Evolutionary conservation across 2,329 filamentous ascomycete species (phyloP), one percentile per base, ranked within the genome.

Genomic region (Ceratocystis papillata): DNA sequence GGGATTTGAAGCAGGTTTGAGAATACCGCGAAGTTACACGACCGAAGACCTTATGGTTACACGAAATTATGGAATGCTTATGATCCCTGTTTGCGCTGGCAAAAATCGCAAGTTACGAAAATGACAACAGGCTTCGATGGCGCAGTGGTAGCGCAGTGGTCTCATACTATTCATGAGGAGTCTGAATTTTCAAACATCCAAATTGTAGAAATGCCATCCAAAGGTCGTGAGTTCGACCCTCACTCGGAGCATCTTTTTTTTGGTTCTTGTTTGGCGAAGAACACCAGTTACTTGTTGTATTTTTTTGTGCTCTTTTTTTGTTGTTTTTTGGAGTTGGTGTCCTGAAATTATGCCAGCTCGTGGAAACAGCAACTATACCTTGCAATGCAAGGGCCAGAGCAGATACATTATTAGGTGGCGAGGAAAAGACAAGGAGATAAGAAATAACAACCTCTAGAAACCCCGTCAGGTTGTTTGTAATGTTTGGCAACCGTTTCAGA

Each of bases 211-310:
- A 59, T 67, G 63, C 63, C 66, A 69, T 69, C 66, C 66, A 65
- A 67, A 69, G 68, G 65, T 67, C 66, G 65, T 66, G 68, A 69
- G 68, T 69, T 67, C 68, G 68, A 67, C 63, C 66, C 68, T 67
- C 68, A 69, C 65, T 65, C 65, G 65, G 68, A 65, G 66, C 68
- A 69, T 65, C 20, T 60, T 57, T 66, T 65, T n/a, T 63, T 44
- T 60, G 57, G 10, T 0, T 15, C 4, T 61, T 59, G 8, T 25
- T 48, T 15, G 25, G 50, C 20, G 22, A 55, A 55, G 50, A 55
- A 28, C 20, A 15, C 7, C 12, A 8, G 50, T 8, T 22, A 55
- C 7, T 55, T 55, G 17, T 20, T 17, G 25, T 4, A 8, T 7
- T 33, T 37, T 20, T 8, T 10, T 33, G 1, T 12, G 30, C 1